phyloP scores from a whole-genome alignment of 2,329 filamentous ascomycete species.

The Chaetomium olivaceum region DNA sequence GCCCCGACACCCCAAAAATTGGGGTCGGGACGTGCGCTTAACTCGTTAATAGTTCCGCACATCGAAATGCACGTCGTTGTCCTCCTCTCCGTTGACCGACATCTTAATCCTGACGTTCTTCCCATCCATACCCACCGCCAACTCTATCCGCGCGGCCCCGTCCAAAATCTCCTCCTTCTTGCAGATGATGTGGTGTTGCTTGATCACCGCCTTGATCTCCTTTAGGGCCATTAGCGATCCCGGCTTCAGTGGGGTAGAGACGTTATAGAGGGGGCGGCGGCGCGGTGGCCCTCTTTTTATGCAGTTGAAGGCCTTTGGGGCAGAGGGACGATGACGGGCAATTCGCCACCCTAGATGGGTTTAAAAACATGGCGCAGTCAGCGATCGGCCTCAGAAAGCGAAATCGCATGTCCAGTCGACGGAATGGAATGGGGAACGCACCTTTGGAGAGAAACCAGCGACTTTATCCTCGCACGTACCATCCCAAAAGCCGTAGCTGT shows the following conservation, averaged over 20 bases:
- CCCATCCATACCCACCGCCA: neutral
- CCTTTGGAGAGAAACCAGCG: neutral
- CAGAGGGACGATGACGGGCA: neutral
- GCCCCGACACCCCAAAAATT: neutral
- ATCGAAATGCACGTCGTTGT: neutral
- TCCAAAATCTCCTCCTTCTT: neutral
- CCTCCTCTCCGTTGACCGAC: neutral
- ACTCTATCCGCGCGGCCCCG: neutral
- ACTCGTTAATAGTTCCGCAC: neutral
- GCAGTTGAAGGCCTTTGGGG: neutral
- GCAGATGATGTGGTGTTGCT: neutral
- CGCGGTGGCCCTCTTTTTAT: too few relatives aligned
- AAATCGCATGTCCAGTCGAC: too few relatives aligned
- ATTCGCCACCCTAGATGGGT: neutral
- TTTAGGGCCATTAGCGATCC: neutral
- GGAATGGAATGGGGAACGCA: neutral
- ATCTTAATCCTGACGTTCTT: neutral
- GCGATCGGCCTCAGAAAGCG: neutral
- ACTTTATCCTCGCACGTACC: neutral
- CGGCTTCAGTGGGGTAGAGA: neutral
- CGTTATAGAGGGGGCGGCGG: neutral
- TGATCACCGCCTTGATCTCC: neutral
- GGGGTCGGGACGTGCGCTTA: neutral
- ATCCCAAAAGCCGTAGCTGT: neutral
- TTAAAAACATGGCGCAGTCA: neutral